Evolutionary conservation across 139 green algal species (phyloP), one percentile per base, ranked within the genome.

Genomic region (Tetradesmus obliquus): DNA sequence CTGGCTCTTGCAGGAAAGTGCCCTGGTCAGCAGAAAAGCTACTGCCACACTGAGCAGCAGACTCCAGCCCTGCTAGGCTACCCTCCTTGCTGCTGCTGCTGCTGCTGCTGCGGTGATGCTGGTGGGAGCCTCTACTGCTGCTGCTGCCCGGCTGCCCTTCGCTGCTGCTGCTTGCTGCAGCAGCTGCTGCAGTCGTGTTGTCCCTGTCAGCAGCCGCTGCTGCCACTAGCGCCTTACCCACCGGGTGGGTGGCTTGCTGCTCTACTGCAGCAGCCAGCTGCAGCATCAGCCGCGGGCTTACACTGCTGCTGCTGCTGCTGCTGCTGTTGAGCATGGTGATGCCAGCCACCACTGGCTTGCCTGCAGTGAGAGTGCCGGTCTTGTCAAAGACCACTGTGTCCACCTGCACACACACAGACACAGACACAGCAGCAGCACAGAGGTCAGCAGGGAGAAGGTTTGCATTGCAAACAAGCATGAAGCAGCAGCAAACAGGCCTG

Each of bases 371-470:
- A 0, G 98, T 99, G 74, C 98, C 98, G 0, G 98, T 99, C 95
- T 99, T 99, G 94, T 99, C 98, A 92, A 99, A 98, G 22, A 99
- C 94, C 5, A 99, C 95, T 0, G 95, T 97, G 93, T 98, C 95
- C 3, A 98, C 92, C 32, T 97, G 91, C n/a, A 76, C 32, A 3
- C 83, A 24, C 15, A 6, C 17, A 13, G 17, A 45, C 32, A 45
- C 32, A 45, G 32, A 45, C 32, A 45, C 84, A 54, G 72, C 74
- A 87, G 5, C 54, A 86, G 89, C 60, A 92, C 20, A 84, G n/a
- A 15, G 80, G 53, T 53, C 60, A 58, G 17, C 15, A 79, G 66
- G 66, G 32, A 45, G 66, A 17, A 79, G 1, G 0, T 45, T 45
- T 45, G 32, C 32, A 45, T 45, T 45, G 74, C 74, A 82, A 62